Percentiles rank a stretch among this genome's conserved stretches.
Evolutionary conservation across 2,329 filamentous ascomycete species (phyloP).

Genomic region (Colletotrichum tropicale): DNA sequence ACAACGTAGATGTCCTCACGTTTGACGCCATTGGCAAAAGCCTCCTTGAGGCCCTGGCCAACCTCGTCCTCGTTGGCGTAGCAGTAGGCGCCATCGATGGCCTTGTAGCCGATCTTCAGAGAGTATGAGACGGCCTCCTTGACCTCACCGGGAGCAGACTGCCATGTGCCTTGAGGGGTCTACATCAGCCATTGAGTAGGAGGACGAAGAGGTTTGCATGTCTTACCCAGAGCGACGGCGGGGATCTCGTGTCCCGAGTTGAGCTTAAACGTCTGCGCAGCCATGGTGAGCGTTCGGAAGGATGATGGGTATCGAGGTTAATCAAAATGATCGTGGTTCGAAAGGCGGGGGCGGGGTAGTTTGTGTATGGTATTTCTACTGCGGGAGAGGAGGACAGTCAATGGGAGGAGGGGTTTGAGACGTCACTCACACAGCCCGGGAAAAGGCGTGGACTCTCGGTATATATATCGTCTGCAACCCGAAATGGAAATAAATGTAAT

Average conservation of each 20-base stretch:
- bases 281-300: slow-evolving; percentile 40
- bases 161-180: slow-evolving; percentile 64
- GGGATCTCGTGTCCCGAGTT: slow-evolving; percentile 70
- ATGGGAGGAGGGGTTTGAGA: not conserved
- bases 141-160: slow-evolving; percentile 64
- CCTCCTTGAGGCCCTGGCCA: slow-evolving; percentile 76
- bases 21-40: slow-evolving; percentile 72
- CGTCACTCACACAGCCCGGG: not conserved
- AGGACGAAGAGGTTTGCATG: too few relatives aligned
- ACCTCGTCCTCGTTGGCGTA: slow-evolving; percentile 86
- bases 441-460: not conserved
- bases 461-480: slow-evolving; percentile 6
- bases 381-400: not conserved
- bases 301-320: not conserved
- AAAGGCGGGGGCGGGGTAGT: slow-evolving; percentile 15
- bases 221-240: slow-evolving; percentile 64
- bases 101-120: slow-evolving; percentile 60
- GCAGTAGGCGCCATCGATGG: slow-evolving; percentile 76
- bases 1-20: slow-evolving; percentile 83
- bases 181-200: not conserved
- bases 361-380: not conserved
- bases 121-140: slow-evolving; percentile 62
- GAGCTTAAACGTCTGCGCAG: slow-evolving; percentile 63
- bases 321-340: not conserved
- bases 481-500: not conserved